Evolutionary conservation across 306 rosid genomes (phyloP).

Genomic region (Dalbergia cochinchinensis): DNA sequence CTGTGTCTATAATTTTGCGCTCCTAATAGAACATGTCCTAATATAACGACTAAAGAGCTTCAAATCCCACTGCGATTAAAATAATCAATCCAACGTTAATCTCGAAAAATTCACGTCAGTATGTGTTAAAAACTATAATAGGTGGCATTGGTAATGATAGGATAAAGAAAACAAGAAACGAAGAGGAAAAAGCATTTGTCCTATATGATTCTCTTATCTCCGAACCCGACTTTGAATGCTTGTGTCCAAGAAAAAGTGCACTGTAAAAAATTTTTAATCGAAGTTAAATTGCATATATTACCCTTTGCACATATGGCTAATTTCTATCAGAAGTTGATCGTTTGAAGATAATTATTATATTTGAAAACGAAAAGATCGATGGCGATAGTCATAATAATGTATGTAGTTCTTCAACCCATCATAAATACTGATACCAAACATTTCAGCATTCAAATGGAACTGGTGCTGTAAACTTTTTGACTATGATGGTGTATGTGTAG

Average conservation of each 20-base stretch:
- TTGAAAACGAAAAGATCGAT: not conserved
- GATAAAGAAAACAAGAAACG: constrained; percentile 24
- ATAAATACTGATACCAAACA: not conserved
- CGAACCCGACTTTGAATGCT: not conserved
- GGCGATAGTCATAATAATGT: no score
- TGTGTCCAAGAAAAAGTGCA: constrained; percentile 19
- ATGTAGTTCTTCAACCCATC: no score
- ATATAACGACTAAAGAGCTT: constrained; percentile 5
- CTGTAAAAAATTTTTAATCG: no score
- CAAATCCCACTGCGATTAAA: constrained; percentile 53
- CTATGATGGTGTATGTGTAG: no score
- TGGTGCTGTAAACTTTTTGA: no score
- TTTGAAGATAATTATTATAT: not conserved
- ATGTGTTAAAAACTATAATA: constrained; percentile 26
- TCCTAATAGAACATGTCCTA: no score
- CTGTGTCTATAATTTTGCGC: no score
- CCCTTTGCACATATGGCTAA: not conserved
- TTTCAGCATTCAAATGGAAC: no score
- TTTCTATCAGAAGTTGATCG: not conserved
- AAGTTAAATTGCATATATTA: no score
- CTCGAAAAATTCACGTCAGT: constrained; percentile 49
- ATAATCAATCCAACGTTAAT: constrained; percentile 18
- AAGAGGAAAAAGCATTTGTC: constrained; percentile 41
- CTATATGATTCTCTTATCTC: not conserved
- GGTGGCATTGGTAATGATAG: constrained; percentile 52